These are phyloP conservation scores for Colletotrichum melonis DNA, from an alignment of 2,329 filamentous ascomycete genomes.

Conservation along the genomic window DNA sequence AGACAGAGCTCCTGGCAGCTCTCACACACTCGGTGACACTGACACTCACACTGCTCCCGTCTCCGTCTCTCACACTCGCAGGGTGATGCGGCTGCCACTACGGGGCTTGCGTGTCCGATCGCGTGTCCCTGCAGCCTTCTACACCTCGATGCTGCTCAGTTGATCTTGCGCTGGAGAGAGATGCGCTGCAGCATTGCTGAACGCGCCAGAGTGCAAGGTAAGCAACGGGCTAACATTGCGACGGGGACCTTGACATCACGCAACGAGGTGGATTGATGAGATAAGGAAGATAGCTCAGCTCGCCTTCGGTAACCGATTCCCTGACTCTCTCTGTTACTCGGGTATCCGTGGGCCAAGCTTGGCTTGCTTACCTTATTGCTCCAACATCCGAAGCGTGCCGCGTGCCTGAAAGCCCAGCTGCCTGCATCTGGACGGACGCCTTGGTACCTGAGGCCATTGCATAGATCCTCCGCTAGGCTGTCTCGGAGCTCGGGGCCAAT, in stretches of 20 bases:
- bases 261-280: not conserved
- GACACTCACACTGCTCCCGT: constrained; percentile 10
- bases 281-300: not conserved
- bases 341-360: not conserved
- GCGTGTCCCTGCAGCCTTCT: constrained; percentile 33
- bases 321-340: not conserved
- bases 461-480: not conserved
- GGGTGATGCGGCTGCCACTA: constrained; percentile 26
- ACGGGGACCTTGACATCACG: not conserved
- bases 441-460: constrained; percentile 25
- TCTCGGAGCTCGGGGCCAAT: constrained; percentile 17
- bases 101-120: constrained; percentile 36
- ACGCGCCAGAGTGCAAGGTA: not conserved
- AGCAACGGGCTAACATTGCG: not conserved
- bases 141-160: not conserved
- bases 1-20: constrained; percentile 32
- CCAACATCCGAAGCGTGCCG: not conserved
- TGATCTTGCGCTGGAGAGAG: not conserved
- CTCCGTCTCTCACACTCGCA: not conserved
- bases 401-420: constrained; percentile 18
- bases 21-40: constrained; percentile 27
- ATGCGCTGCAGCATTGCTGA: not conserved
- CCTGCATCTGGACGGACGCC: not conserved
- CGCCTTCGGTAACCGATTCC: not conserved
- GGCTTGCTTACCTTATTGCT: not conserved